Conservation (phyloP, 2,329 filamentous ascomycete genomes). For the Gliomastix tumulicola region DNA sequence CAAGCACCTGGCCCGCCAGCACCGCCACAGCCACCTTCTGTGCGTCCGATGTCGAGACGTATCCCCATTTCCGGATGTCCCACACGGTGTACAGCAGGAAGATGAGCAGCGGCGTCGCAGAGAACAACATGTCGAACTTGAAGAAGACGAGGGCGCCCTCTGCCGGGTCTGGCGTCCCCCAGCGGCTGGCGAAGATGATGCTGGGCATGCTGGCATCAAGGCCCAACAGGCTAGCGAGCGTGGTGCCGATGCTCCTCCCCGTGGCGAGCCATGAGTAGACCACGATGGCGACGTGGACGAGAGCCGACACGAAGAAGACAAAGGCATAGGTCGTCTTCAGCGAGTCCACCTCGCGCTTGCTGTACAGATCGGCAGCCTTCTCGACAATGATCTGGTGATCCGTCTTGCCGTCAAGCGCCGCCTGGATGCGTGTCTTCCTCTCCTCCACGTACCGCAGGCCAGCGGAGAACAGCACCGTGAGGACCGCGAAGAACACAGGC, state of each 20-base stretch:
- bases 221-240: background rate
- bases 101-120: background rate
- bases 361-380: too few species aligned
- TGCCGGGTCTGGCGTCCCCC: too few species aligned
- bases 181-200: background rate
- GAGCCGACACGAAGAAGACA: background rate
- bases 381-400: background rate
- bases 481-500: background rate
- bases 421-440: background rate
- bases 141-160: background rate
- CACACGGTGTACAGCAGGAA: background rate
- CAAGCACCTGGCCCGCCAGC: background rate
- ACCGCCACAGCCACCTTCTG: background rate
- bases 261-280: background rate
- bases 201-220: background rate
- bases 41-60: background rate
- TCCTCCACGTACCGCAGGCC: background rate
- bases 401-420: too few species aligned
- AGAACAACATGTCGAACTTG: slow-evolving; percentile 1
- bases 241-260: too few species aligned
- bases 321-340: background rate
- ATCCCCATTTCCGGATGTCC: background rate
- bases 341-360: background rate
- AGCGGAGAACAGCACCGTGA: background rate
- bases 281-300: background rate